Evolutionary conservation across 2,329 filamentous ascomycete genomes (phyloP), one percentile per base, ranked within the genome.

Genomic region (Trichoderma oligosporum): DNA sequence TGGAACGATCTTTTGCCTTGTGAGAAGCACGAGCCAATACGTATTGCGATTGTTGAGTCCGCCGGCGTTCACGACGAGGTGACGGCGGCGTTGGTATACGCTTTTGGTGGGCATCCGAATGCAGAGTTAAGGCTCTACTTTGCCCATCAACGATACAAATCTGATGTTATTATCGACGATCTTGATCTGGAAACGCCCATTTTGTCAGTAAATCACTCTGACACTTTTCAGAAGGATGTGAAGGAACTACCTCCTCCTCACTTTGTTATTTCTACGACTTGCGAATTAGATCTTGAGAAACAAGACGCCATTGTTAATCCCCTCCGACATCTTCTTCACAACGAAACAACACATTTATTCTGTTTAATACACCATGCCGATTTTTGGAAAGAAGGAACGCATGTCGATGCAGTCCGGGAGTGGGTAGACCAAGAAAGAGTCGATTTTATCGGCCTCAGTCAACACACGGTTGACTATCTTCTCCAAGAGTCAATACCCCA

Each of bases 221-320:
- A 54, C 27, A 45, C 42, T 12, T 54, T 54, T 6, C 44, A 54
- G 51, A 27, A 42, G 22, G 51, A 54, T 33, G 51, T 54, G 25
- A 22, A 42, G 9, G 33, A 54, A 5, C 39, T 54, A 7, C 39
- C 51, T 3, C 51, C 51, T 29, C 51, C 51, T 4, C 51, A 54
- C 33, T 54, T 54, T 20, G 51, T 54, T 20, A 33, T 54, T 6
- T 54, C 51, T 9, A 54, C 51, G 11, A 54, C 51, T 35, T 54
- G 51, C 41, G 51, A 54, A 45, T 33, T 54, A n/a, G 51, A 54
- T 7, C 41, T 54, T 25, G 51, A 54, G n/a, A 54, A 54, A n/a
- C 20, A n/a, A 45, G 51, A 45, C 16, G 42, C 38, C n/a, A n/a
- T 54, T n/a, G 51, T 54, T 18, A 22, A 42, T 14, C 51, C 51